These are phyloP conservation scores for Phytophthora litchii DNA, from an alignment of 352 stramenopile species.

Conservation along the genomic window DNA sequence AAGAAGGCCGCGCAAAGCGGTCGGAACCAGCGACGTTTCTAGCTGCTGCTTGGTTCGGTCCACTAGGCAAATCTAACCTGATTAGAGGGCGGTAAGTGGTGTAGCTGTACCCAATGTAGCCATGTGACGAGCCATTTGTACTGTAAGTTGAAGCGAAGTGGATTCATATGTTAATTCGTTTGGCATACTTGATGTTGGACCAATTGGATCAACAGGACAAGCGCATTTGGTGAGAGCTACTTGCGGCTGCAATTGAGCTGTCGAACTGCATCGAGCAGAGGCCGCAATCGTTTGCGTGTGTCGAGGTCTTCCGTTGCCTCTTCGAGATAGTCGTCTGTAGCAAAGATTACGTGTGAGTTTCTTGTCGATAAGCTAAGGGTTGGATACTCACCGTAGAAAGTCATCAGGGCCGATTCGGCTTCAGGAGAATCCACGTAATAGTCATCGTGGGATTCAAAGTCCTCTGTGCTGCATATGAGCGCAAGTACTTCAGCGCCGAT, in stretches of 20 bases:
- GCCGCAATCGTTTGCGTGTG: slow-evolving; percentile 73
- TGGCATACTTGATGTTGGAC: background rate
- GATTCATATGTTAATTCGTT: background rate
- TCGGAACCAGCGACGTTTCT: slow-evolving; percentile 10
- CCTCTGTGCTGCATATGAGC: slow-evolving; percentile 73
- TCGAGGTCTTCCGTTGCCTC: slow-evolving; percentile 63
- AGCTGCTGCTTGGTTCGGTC: slow-evolving; percentile 14
- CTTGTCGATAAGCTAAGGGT: background rate
- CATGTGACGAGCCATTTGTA: slow-evolving; percentile 30
- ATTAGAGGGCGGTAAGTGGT: slow-evolving; percentile 7
- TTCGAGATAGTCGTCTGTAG: slow-evolving; percentile 73
- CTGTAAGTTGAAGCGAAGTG: background rate
- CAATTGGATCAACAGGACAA: background rate
- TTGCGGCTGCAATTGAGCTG: slow-evolving; percentile 38
- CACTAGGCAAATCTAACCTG: slow-evolving; percentile 21
- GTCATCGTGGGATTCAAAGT: slow-evolving; percentile 36
- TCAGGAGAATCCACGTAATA: slow-evolving; percentile 64
- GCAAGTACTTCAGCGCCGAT: slow-evolving; percentile 73
- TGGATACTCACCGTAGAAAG: slow-evolving; percentile 51
- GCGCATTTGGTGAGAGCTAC: slow-evolving; percentile 9
- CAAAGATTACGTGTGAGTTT: background rate
- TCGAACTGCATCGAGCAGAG: slow-evolving; percentile 68
- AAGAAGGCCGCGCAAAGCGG: slow-evolving; percentile 12
- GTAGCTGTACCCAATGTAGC: slow-evolving; percentile 11
- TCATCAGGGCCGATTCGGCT: slow-evolving; percentile 55